These are phyloP conservation scores for Boletus bicolor DNA, from an alignment of 768 basidiomycete species.

Conservation along the genomic window DNA sequence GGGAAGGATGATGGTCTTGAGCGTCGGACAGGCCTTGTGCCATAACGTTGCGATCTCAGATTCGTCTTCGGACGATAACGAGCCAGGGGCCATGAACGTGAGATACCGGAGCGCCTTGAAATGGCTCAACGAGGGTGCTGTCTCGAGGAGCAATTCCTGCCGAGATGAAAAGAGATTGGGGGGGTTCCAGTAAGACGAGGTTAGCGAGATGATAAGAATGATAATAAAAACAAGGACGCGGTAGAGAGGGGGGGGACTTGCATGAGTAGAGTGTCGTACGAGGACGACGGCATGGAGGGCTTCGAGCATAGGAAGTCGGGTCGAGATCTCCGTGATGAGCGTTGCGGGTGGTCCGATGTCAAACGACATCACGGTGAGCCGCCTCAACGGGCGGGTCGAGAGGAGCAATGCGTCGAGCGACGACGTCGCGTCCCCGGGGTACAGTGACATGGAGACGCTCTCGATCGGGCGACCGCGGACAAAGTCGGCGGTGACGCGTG, in stretches of 20 bases:
- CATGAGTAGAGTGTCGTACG: slow-evolving; percentile 45
- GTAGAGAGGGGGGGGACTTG: slow-evolving; percentile 25
- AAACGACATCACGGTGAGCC: slow-evolving; percentile 59
- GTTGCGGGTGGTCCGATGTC: slow-evolving; percentile 44
- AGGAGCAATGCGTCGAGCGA: slow-evolving; percentile 44
- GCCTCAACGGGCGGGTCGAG: slow-evolving; percentile 38
- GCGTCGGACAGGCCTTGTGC: slow-evolving; percentile 56
- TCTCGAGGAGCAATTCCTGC: slow-evolving; percentile 43
- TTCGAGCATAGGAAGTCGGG: slow-evolving; percentile 48
- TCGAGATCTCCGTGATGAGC: slow-evolving; percentile 47
- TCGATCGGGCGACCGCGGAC: slow-evolving; percentile 48
- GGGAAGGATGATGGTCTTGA: slow-evolving; percentile 63
- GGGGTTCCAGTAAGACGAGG: background rate
- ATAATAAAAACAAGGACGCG: background rate
- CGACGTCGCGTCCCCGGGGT: slow-evolving; percentile 36
- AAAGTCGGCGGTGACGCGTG: slow-evolving; percentile 43
- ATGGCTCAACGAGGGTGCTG: slow-evolving; percentile 36
- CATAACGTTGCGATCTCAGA: slow-evolving; percentile 50
- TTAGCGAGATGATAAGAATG: too few relatives aligned
- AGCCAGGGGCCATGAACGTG: slow-evolving; percentile 54
- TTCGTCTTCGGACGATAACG: slow-evolving; percentile 37
- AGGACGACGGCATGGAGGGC: slow-evolving; percentile 61
- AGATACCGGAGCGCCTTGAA: slow-evolving; percentile 50
- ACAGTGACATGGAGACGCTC: slow-evolving; percentile 51
- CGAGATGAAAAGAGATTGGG: too few relatives aligned